phyloP scores from a whole-genome alignment of 345 rosid genomes.

The Psidium guajava region DNA sequence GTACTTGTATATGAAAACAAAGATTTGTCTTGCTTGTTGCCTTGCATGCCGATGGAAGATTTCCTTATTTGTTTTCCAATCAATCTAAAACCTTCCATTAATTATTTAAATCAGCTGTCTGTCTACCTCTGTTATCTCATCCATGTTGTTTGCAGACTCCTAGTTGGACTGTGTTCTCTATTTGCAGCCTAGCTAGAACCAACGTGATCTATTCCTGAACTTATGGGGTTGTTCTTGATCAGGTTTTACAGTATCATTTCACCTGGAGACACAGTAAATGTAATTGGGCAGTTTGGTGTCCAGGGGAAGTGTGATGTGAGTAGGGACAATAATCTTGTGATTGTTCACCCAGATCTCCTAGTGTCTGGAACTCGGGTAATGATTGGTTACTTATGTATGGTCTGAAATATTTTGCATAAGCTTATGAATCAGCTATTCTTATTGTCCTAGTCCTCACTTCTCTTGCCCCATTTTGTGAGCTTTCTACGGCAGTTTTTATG shows the following conservation, averaged over 20 bases:
- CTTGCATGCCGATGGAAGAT: not conserved
- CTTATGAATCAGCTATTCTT: not conserved
- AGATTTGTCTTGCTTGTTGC: not conserved
- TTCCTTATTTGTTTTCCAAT: not conserved
- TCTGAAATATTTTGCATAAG: not conserved
- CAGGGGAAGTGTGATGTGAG: constrained; percentile 68
- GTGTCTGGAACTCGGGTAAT: constrained; percentile 91
- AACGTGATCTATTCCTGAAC: not conserved
- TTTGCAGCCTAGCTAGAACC: not conserved
- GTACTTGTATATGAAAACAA: not conserved
- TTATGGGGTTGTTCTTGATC: not conserved
- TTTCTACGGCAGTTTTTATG: not conserved
- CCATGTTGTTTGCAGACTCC: not conserved
- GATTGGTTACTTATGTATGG: not conserved
- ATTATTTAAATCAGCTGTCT: not conserved
- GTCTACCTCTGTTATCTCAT: not conserved
- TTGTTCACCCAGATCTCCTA: constrained; percentile 83
- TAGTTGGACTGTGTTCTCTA: not conserved
- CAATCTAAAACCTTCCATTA: not conserved
- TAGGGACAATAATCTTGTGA: constrained; percentile 47
- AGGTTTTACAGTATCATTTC: constrained; percentile 76
- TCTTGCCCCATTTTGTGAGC: not conserved
- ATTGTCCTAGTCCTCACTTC: not conserved
- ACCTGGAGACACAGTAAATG: constrained; percentile 92
- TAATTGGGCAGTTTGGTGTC: constrained; percentile 73